phyloP scores from a whole-genome alignment of 305 asterid genomes.

The Rubia peregrina region DNA sequence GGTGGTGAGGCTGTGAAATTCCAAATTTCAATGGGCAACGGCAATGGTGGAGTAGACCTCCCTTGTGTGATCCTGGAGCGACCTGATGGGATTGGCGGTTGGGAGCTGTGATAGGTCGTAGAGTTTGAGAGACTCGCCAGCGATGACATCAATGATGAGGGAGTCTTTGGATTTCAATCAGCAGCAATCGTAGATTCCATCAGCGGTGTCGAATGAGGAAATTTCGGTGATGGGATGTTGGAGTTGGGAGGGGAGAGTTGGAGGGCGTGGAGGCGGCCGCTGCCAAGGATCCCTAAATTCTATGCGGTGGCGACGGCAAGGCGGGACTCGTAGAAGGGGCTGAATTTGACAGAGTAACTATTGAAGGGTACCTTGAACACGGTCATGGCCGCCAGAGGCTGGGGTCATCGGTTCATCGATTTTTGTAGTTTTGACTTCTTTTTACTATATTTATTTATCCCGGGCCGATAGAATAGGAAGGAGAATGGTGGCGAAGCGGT shows the following conservation, averaged over 20 bases:
- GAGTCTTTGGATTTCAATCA: conserved; percentile 98
- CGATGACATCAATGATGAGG: conserved; percentile 66
- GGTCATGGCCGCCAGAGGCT: conserved; percentile 46
- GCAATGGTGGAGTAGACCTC: conserved; percentile 42
- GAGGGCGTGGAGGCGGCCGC: conserved; percentile 88
- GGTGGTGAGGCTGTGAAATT: no score
- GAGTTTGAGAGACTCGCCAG: conserved; percentile 84
- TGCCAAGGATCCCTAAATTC: conserved; percentile 93
- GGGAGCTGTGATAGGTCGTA: conserved; percentile 76
- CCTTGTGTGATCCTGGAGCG: conserved; percentile 84
- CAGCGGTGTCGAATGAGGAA: conserved; percentile 84
- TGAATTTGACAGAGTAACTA: conserved; percentile 89
- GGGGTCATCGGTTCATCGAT: conserved; percentile 11
- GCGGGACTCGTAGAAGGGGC: conserved; percentile 84
- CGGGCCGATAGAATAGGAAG: not conserved
- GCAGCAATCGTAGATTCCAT: conserved; percentile 87
- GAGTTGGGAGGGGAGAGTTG: conserved; percentile 55
- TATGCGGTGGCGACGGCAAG: conserved; percentile 88
- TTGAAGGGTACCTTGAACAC: conserved; percentile 83
- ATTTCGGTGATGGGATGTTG: conserved; percentile 43
- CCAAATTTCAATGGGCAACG: no score
- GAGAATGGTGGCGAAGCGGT: no score
- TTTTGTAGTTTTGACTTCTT: not conserved
- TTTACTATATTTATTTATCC: not conserved
- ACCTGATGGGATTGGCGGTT: conserved; percentile 75